Evolutionary conservation across 2,329 filamentous ascomycete genomes (phyloP).

Genomic region (Pestalotiopsis sp.): DNA sequence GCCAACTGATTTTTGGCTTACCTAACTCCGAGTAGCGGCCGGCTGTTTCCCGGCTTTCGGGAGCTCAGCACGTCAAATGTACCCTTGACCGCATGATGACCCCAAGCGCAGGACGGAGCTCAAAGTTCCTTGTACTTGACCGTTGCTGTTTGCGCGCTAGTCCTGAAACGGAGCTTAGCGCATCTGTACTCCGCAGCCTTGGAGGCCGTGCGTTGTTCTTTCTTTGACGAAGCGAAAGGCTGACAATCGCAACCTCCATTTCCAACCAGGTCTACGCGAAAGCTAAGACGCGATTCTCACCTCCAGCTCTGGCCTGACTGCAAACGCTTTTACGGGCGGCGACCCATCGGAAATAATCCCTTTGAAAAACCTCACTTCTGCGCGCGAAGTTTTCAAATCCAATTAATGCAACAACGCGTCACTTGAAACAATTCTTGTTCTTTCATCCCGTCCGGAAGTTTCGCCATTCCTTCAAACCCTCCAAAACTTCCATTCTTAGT

Average conservation of each 20-base stretch:
- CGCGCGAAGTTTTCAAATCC: not conserved
- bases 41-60: slow-evolving; percentile 17
- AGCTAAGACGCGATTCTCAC: not conserved
- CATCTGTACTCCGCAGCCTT: not conserved
- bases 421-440: not conserved
- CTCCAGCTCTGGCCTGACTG: not conserved
- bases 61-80: slow-evolving; percentile 13
- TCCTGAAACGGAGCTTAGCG: not conserved
- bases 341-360: not conserved
- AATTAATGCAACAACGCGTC: not conserved
- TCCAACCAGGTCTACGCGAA: not conserved
- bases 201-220: not conserved
- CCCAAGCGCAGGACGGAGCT: not conserved
- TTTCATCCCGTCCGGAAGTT: not conserved
- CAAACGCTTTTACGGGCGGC: not conserved
- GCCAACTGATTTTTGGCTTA: slow-evolving; percentile 19
- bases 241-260: not conserved
- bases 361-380: not conserved
- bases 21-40: slow-evolving; percentile 22
- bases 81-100: slow-evolving; percentile 1
- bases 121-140: not conserved
- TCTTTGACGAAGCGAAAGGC: not conserved
- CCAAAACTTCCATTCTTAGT: not conserved
- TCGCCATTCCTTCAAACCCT: not conserved
- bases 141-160: not conserved